phyloP scores from a whole-genome alignment of 2,329 filamentous ascomycete genomes.

The Malbranchea cinnamomea region DNA sequence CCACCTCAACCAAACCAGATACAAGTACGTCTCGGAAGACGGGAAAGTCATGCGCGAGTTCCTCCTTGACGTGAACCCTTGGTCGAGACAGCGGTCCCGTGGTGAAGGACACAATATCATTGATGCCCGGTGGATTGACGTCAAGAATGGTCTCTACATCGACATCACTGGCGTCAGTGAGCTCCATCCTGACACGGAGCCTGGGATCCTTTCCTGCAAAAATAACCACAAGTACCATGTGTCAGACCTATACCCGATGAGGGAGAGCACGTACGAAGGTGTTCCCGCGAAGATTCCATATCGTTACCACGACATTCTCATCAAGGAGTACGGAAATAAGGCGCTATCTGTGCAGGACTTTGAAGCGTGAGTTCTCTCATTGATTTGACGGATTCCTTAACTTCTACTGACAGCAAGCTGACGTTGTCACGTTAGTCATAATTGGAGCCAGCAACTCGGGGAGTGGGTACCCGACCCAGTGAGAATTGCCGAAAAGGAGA shows the following conservation, averaged over 20 bases:
- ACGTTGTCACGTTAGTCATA: constrained; percentile 18
- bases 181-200: constrained; percentile 41
- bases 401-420: too few species aligned
- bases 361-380: constrained; percentile 18
- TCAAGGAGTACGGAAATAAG: constrained; percentile 24
- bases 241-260: constrained; percentile 61
- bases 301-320: constrained; percentile 25
- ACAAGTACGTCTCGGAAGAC: constrained; percentile 29
- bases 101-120: constrained; percentile 65
- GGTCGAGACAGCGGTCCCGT: constrained; percentile 44
- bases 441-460: constrained; percentile 19
- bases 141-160: constrained; percentile 60
- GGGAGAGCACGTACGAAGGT: constrained; percentile 60
- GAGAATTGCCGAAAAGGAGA: constrained; percentile 9
- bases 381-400: too few species aligned
- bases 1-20: constrained; percentile 53
- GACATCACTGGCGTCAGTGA: constrained; percentile 68
- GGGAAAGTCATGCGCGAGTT: constrained; percentile 39
- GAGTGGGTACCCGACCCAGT: constrained; percentile 20
- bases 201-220: constrained; percentile 64
- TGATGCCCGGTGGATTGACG: constrained; percentile 72
- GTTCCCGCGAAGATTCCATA: constrained; percentile 52
- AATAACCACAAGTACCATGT: constrained; percentile 59
- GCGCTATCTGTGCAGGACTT: constrained; percentile 21
- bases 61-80: constrained; percentile 64